These are phyloP conservation scores for Pythium apleroticum DNA, from an alignment of 352 stramenopile species.

Conservation along the genomic window DNA sequence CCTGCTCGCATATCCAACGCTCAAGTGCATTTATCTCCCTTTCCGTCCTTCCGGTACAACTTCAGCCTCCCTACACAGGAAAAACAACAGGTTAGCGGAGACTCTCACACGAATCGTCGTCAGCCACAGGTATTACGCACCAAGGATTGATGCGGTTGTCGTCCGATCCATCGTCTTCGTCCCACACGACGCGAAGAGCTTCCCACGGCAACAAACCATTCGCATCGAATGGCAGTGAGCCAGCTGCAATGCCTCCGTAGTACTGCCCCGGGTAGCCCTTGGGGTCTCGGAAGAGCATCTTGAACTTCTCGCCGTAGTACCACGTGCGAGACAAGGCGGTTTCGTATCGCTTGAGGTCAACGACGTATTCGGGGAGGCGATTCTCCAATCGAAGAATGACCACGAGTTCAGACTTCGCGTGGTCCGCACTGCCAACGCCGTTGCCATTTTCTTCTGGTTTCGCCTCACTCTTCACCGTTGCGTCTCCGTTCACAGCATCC, in stretches of 20 bases:
- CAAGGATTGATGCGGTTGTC: constrained; percentile 85
- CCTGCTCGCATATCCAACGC: neutral
- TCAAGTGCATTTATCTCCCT: constrained; percentile 16
- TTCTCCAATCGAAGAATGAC: constrained; percentile 84
- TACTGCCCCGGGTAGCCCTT: constrained; percentile 72
- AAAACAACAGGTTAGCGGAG: neutral
- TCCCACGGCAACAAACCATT: constrained; percentile 81
- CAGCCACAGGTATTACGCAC: constrained; percentile 34
- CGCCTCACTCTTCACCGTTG: neutral
- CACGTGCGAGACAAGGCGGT: constrained; percentile 55
- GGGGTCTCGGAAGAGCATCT: constrained; percentile 75
- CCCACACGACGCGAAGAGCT: constrained; percentile 75
- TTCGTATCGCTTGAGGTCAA: constrained; percentile 70
- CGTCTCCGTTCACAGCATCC: neutral
- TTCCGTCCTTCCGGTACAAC: constrained; percentile 24
- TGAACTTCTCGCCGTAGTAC: constrained; percentile 67
- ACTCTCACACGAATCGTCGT: neutral
- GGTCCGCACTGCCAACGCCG: constrained; percentile 11
- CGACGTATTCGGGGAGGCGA: constrained; percentile 68
- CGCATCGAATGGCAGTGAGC: constrained; percentile 56
- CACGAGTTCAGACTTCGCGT: constrained; percentile 28
- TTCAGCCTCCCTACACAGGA: constrained; percentile 23
- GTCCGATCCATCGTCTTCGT: constrained; percentile 82
- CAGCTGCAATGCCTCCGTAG: constrained; percentile 63
- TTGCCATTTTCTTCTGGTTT: neutral